Evolutionary conservation across 164 flowering plant genomes (phyloP).

Genomic region (Vitis rupestris): DNA sequence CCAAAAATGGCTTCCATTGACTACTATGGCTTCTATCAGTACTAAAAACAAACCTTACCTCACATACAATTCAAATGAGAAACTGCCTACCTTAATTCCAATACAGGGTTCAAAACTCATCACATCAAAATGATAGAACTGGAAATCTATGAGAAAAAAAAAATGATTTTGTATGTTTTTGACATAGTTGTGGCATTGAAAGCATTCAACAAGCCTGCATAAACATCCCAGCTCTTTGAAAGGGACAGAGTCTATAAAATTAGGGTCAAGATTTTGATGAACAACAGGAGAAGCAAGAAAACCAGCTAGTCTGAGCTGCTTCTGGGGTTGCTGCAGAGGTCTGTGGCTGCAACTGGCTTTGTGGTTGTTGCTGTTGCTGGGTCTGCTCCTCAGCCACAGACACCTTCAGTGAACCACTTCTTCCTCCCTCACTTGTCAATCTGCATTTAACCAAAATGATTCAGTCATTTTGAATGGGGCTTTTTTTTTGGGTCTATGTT

Average conservation of each 20-base stretch:
- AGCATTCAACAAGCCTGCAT: neutral
- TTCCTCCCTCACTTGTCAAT: conserved; percentile 34
- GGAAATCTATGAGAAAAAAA: no score
- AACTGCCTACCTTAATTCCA: no score
- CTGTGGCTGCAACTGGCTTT: conserved; percentile 8
- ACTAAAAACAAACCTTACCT: no score
- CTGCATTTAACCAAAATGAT: conserved; percentile 16
- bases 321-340: conserved; percentile 9
- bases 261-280: conserved; percentile 7
- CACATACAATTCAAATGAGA: no score
- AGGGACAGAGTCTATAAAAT: no score
- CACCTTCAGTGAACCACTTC: conserved; percentile 22
- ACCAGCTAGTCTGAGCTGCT: conserved; percentile 25
- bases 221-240: neutral
- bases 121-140: no score
- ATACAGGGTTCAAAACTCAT: no score
- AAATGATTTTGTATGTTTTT: no score
- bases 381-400: neutral
- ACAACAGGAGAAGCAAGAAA: conserved; percentile 48
- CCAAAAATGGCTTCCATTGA: no score
- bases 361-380: neutral
- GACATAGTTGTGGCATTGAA: no score
- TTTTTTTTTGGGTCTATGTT: no score
- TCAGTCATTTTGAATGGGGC: neutral
- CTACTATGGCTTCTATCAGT: no score